A percentile compares a stretch with the other conserved stretches of the same genome.
Conservation (phyloP, 2,329 filamentous ascomycete species). For the Aspergillus aculeatus region DNA sequence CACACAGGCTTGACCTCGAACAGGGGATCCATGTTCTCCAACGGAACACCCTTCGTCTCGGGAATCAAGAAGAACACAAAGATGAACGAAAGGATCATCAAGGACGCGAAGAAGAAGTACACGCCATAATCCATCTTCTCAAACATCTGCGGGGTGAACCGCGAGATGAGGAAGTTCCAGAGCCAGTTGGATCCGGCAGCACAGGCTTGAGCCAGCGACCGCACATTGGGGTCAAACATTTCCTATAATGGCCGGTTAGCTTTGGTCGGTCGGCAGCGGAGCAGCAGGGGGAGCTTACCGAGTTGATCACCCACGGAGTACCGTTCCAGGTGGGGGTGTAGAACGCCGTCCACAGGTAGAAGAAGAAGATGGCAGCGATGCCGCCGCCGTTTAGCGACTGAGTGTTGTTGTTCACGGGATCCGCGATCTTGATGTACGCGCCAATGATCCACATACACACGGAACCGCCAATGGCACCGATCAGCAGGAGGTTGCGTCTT, state of each 20-base stretch:
- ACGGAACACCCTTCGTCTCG: slow-evolving; percentile 64
- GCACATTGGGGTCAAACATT: slow-evolving; percentile 71
- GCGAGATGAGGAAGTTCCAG: slow-evolving; percentile 40
- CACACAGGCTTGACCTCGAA: slow-evolving; percentile 48
- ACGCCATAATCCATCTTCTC: slow-evolving; percentile 55
- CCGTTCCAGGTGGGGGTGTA: slow-evolving; percentile 75
- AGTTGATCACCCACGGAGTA: slow-evolving; percentile 74
- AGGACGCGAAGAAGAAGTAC: slow-evolving; percentile 65
- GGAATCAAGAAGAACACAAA: slow-evolving; percentile 63
- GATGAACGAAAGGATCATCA: slow-evolving; percentile 57
- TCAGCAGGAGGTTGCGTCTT: slow-evolving; percentile 63
- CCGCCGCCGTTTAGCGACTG: slow-evolving; percentile 30
- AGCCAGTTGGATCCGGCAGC: slow-evolving; percentile 49
- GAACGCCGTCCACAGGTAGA: slow-evolving; percentile 72
- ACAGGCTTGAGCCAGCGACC: slow-evolving; percentile 69
- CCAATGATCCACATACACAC: slow-evolving; percentile 40
- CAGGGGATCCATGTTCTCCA: slow-evolving; percentile 63
- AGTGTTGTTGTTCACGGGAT: slow-evolving; percentile 25
- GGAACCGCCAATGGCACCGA: slow-evolving; percentile 62
- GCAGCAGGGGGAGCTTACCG: slow-evolving; percentile 29
- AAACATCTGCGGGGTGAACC: slow-evolving; percentile 46
- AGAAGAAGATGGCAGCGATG: slow-evolving; percentile 59
- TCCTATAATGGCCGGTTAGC: slow-evolving; percentile 38
- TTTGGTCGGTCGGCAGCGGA: not conserved
- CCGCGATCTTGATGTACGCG: slow-evolving; percentile 38